Conservation (phyloP, 129 eudicot species). For the Ambrosia artemisiifolia region DNA sequence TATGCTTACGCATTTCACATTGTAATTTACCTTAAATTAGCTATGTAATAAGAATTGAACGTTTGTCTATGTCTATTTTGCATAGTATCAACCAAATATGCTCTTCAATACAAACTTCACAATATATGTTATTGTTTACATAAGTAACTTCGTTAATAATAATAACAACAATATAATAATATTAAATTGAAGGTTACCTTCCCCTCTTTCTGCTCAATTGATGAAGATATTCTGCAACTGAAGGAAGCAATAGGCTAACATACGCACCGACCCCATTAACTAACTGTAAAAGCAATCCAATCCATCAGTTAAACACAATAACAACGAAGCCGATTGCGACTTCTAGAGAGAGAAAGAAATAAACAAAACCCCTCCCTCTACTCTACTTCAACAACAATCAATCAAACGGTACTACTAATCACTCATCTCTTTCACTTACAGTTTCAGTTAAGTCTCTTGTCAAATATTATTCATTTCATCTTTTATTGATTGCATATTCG, state of each 20-base stretch:
- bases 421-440: constrained; percentile 8
- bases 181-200: constrained; percentile 30
- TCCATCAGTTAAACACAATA: not conserved
- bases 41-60: no score
- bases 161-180: not conserved
- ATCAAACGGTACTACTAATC: not conserved
- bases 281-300: constrained; percentile 8
- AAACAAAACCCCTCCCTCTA: not conserved
- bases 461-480: not conserved
- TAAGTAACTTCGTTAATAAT: not conserved
- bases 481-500: not conserved
- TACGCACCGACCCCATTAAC: constrained; percentile 29
- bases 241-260: constrained; percentile 6
- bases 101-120: no score
- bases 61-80: no score
- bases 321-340: constrained; percentile 37
- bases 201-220: constrained; percentile 21
- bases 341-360: constrained; percentile 14
- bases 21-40: no score
- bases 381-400: not conserved
- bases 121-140: not conserved
- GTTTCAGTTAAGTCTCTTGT: not conserved
- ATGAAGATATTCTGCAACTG: constrained; percentile 20
- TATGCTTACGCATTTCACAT: no score
- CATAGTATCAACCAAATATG: no score